Evolutionary conservation across 2,329 filamentous ascomycete species (phyloP).

Genomic region (Colletotrichum abscissum): DNA sequence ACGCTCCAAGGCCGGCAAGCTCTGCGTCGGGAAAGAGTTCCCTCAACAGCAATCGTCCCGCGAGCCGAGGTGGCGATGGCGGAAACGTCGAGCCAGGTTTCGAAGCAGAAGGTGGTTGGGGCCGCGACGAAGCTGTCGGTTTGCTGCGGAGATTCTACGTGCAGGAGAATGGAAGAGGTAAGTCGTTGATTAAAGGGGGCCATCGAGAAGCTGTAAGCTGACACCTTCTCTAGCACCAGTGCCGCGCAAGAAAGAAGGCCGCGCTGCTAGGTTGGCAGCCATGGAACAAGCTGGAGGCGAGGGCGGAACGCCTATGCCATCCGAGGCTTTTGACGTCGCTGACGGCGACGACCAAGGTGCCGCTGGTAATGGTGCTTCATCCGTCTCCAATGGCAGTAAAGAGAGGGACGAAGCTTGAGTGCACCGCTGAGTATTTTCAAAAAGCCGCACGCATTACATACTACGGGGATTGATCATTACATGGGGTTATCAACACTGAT

Average conservation of each 20-base stretch:
- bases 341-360: neutral
- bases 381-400: neutral
- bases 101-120: slow-evolving; percentile 86
- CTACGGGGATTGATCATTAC: neutral
- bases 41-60: neutral
- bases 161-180: slow-evolving; percentile 95
- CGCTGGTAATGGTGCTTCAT: neutral
- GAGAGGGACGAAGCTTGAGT: neutral
- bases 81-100: slow-evolving; percentile 82
- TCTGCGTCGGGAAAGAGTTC: slow-evolving; percentile 14
- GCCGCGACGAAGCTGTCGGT: slow-evolving; percentile 92
- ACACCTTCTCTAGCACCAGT: slow-evolving; percentile 53
- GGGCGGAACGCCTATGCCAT: neutral
- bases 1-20: slow-evolving; percentile 6
- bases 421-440: no score
- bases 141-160: slow-evolving; percentile 94
- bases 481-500: neutral
- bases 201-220: slow-evolving; percentile 35
- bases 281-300: slow-evolving; percentile 44
- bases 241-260: slow-evolving; percentile 66
- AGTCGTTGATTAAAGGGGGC: slow-evolving; percentile 36
- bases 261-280: slow-evolving; percentile 63
- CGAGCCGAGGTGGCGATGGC: slow-evolving; percentile 61
- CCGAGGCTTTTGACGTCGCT: neutral
- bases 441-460: neutral